phyloP scores from a whole-genome alignment of 225 moss, liverwort and hornwort genomes.

The Straminergon stramineum region DNA sequence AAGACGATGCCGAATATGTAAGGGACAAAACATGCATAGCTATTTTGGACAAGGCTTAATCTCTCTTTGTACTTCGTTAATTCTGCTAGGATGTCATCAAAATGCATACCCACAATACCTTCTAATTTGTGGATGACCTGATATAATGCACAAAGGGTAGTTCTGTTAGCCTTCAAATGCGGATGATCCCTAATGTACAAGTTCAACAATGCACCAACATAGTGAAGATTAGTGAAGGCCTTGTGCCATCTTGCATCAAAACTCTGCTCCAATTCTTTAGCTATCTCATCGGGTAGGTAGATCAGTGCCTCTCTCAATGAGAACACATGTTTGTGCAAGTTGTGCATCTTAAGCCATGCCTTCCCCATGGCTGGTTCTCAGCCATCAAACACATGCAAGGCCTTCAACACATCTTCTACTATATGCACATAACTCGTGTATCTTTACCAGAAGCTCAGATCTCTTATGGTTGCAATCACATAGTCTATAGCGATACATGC shows the following conservation, averaged over 20 bases:
- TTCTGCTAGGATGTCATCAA: background rate
- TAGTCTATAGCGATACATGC: accelerated
- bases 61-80: background rate
- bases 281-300: accelerated
- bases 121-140: too few relatives aligned
- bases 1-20: too few relatives aligned
- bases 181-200: background rate
- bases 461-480: too few relatives aligned
- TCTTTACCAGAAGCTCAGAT: too few relatives aligned
- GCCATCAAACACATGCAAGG: background rate
- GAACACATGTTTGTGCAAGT: background rate
- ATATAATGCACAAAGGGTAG: too few relatives aligned
- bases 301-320: background rate
- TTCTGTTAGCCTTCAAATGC: accelerated
- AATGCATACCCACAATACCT: too few relatives aligned
- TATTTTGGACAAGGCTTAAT: too few relatives aligned
- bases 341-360: background rate
- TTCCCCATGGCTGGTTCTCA: background rate
- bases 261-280: background rate
- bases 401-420: background rate
- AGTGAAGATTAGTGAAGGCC: too few relatives aligned
- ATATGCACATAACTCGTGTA: background rate
- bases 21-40: too few relatives aligned
- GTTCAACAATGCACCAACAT: too few relatives aligned
- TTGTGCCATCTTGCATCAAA: background rate